Evolutionary conservation across 345 rosid species (phyloP).

Genomic region (Citrus maxima): DNA sequence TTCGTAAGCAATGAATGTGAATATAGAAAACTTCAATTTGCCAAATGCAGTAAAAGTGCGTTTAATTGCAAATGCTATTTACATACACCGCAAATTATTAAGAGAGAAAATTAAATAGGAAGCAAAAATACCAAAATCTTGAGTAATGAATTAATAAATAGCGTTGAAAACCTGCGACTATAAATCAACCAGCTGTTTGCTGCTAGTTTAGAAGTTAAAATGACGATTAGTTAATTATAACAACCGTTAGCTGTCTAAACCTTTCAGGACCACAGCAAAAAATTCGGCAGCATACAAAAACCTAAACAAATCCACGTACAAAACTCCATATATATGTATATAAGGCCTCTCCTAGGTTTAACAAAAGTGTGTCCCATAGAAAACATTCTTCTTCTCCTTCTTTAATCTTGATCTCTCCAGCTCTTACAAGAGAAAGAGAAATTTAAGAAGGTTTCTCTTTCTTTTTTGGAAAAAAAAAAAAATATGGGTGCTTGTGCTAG

Average conservation of each 20-base stretch:
- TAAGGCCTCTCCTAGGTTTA: background rate
- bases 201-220: no score
- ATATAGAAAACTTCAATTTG: no score
- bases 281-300: background rate
- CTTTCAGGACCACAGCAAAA: conserved; percentile 1
- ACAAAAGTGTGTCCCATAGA: background rate
- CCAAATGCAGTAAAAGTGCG: no score
- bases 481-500: conserved; percentile 30
- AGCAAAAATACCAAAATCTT: no score
- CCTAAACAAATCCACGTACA: background rate
- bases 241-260: background rate
- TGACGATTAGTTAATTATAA: background rate
- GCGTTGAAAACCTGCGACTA: background rate
- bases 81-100: no score
- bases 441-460: background rate
- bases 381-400: background rate
- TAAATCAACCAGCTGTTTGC: background rate
- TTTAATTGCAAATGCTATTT: no score
- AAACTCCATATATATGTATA: background rate
- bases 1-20: no score
- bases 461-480: background rate
- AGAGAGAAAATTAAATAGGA: no score
- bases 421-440: background rate
- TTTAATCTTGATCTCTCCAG: background rate
- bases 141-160: background rate